Percentiles rank a stretch among this genome's conserved stretches.
phyloP scores from a whole-genome alignment of 2,329 filamentous ascomycete species.

The Pseudogymnoascus sp. region DNA sequence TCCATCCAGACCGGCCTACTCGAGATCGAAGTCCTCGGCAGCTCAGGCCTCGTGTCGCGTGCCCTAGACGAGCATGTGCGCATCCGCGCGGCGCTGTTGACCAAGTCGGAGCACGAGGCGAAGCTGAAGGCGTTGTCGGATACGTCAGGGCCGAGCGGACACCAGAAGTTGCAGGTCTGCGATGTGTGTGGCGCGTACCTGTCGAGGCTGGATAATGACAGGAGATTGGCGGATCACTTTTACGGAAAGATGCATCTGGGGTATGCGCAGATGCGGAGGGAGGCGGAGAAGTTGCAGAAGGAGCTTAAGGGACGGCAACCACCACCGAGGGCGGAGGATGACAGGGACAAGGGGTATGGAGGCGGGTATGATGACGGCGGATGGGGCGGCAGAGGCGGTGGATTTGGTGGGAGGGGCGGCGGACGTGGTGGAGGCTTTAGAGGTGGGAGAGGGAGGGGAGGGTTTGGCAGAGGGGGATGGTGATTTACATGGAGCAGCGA shows the following conservation, averaged over 20 bases:
- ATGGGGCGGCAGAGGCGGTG: conserved; percentile 26
- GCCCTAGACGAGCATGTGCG: conserved; percentile 85
- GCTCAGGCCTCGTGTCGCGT: conserved; percentile 69
- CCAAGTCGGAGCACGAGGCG: conserved; percentile 75
- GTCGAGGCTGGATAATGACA: conserved; percentile 85
- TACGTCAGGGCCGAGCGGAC: conserved; percentile 83
- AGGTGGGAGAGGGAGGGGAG: conserved; percentile 16
- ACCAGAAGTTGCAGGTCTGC: conserved; percentile 97
- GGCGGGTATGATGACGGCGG: conserved; percentile 44
- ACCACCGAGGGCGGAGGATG: conserved; percentile 41
- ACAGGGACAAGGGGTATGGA: conserved; percentile 42
- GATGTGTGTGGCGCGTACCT: conserved; percentile 97
- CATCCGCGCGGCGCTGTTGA: conserved; percentile 68
- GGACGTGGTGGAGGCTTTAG: conserved; percentile 21
- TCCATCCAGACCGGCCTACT: conserved; percentile 75
- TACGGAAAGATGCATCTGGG: conserved; percentile 99
- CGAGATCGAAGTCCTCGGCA: conserved; percentile 78
- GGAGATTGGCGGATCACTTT: conserved; percentile 90
- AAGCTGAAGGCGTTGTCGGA: conserved; percentile 87
- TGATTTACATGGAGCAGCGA: conserved; percentile 9
- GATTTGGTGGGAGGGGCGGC: conserved; percentile 33
- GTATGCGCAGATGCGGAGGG: conserved; percentile 96
- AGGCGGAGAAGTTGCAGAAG: conserved; percentile 75
- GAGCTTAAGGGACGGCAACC: conserved; percentile 69
- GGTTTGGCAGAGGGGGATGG: conserved; percentile 18